Evolutionary conservation across 2,329 filamentous ascomycete genomes (phyloP).

Genomic region (Exophiala sp.): DNA sequence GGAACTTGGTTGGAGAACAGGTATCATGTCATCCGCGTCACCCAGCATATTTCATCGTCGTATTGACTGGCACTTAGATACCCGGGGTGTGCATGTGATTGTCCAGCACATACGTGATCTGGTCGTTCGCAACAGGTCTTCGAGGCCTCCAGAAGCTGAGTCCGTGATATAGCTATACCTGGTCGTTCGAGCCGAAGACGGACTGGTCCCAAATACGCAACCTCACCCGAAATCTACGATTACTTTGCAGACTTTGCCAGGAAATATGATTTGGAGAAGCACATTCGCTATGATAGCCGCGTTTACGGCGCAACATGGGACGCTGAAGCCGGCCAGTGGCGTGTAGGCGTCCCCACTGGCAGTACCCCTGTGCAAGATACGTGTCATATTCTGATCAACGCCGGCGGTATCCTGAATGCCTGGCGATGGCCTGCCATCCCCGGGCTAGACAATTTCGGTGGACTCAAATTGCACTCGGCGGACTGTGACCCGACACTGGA

Average conservation of each 20-base stretch:
- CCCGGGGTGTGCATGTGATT: no score
- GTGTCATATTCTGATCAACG: slow-evolving; percentile 30
- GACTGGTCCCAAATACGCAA: slow-evolving; percentile 26
- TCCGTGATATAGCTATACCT: no score
- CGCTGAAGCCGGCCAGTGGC: slow-evolving; percentile 8
- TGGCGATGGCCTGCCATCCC: slow-evolving; percentile 31
- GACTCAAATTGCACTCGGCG: slow-evolving; percentile 33
- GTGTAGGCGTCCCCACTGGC: slow-evolving; percentile 9
- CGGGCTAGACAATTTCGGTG: slow-evolving; percentile 35
- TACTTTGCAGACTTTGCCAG: slow-evolving; percentile 29
- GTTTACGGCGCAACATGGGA: slow-evolving; percentile 4
- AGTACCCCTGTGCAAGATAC: not conserved
- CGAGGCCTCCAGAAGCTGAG: no score
- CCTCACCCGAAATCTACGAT: slow-evolving; percentile 28
- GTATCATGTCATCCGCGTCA: no score
- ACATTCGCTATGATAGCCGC: not conserved
- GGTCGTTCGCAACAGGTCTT: no score
- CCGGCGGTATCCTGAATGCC: slow-evolving; percentile 29
- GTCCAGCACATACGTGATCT: no score
- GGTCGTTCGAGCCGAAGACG: no score
- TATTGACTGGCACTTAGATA: no score
- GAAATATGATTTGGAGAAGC: slow-evolving; percentile 19
- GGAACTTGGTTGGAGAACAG: no score
- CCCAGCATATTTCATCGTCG: no score
- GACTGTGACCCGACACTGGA: slow-evolving; percentile 31